Conservation (phyloP, 1,284 basidiomycete genomes). For the Trichosporon asahii region DNA sequence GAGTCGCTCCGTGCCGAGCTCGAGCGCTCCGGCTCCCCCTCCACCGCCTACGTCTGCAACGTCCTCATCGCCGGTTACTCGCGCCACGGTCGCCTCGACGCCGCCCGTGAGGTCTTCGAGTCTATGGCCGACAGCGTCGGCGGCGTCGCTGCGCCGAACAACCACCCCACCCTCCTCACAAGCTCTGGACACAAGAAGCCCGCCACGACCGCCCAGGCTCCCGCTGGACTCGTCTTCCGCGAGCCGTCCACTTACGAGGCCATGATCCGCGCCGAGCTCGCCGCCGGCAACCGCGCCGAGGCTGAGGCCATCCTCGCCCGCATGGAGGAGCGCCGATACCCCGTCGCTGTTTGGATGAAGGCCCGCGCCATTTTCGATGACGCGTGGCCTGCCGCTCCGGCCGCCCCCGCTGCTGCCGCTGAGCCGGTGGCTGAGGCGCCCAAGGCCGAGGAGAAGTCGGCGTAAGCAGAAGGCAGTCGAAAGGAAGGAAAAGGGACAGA, state of each 20-base stretch:
- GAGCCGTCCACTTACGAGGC: slow-evolving; percentile 77
- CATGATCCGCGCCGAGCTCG: slow-evolving; percentile 91
- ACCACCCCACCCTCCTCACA: slow-evolving; percentile 66
- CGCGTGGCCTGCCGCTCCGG: not conserved
- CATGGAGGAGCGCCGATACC: slow-evolving; percentile 60
- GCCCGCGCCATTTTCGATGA: slow-evolving; percentile 39
- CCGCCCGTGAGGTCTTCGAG: slow-evolving; percentile 76
- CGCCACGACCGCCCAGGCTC: slow-evolving; percentile 53
- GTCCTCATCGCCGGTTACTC: slow-evolving; percentile 86
- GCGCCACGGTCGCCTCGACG: slow-evolving; percentile 64
- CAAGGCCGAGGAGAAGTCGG: not conserved
- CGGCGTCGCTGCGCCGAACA: slow-evolving; percentile 84
- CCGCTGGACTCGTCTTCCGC: slow-evolving; percentile 63
- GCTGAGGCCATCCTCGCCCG: slow-evolving; percentile 64
- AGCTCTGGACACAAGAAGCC: slow-evolving; percentile 50
- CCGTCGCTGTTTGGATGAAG: slow-evolving; percentile 45
- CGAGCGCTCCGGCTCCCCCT: slow-evolving; percentile 64
- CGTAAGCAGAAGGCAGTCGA: not conserved
- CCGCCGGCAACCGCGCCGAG: slow-evolving; percentile 66
- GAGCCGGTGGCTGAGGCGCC: not conserved
- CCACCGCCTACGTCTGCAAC: slow-evolving; percentile 96
- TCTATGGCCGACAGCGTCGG: slow-evolving; percentile 69
- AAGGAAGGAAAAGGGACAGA: not conserved
- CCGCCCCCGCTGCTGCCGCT: not conserved
- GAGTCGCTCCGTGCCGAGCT: slow-evolving; percentile 67